Percentiles rank a stretch among this genome's conserved stretches.
These are phyloP conservation scores for Aphanomyces astaci DNA, from an alignment of 352 stramenopile species.

Conservation along the genomic window DNA sequence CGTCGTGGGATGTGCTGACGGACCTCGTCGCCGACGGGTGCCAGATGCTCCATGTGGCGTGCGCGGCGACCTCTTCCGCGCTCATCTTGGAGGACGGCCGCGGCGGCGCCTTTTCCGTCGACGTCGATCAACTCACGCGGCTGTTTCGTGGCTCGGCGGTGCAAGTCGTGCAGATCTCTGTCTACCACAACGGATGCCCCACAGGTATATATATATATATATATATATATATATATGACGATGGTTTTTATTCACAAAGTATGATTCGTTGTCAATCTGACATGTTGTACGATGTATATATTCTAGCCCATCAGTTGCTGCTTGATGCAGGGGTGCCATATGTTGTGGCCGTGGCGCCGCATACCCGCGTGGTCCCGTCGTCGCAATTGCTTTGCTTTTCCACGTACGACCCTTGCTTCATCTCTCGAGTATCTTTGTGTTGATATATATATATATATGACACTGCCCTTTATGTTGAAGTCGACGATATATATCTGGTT, in stretches of 20 bases:
- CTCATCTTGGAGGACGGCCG: constrained; percentile 15
- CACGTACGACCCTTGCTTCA: neutral
- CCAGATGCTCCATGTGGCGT: constrained; percentile 8
- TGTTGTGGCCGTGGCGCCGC: neutral
- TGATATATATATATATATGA: no score
- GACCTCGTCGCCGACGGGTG: constrained; percentile 17
- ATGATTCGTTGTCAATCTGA: no score
- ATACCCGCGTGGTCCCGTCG: neutral
- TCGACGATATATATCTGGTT: no score
- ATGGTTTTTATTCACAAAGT: no score
- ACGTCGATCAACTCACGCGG: neutral
- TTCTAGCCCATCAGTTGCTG: constrained; percentile 10
- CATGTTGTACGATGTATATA: no score
- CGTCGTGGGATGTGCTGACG: neutral
- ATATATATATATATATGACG: no score
- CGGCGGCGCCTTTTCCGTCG: neutral
- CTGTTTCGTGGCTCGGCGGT: constrained; percentile 1
- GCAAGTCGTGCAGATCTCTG: constrained; percentile 6
- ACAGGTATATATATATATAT: no score
- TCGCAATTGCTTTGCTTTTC: constrained; percentile 2
- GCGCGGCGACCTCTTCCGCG: neutral
- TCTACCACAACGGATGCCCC: neutral
- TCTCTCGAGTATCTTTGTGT: neutral
- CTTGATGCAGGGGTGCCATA: constrained; percentile 10
- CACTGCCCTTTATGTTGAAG: no score